Base-by-base conservation (phyloP, 164 flowering plant species). In the Aristolochia californica region DNA sequence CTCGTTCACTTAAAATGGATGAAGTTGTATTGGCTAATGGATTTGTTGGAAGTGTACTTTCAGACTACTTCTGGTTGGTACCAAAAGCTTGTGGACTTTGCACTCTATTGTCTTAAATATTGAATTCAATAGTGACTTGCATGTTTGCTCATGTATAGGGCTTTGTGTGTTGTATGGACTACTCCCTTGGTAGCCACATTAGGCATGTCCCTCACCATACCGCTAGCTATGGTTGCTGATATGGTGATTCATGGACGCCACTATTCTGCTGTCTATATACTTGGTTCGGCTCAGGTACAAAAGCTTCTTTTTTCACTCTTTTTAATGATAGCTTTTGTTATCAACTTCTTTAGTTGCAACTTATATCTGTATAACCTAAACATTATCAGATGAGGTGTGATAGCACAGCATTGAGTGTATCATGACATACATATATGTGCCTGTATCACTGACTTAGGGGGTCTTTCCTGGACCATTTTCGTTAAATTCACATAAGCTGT, bases 11-110 rank as follows among this genome's bases (percentile, higher is more conserved):
- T 22, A 90, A 75, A 71, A 43, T 84, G 78, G 97, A 88, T 54
- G 99, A 94, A 74, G 77, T 83, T 25, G 88, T 94, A 68, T 72
- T 94, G 62, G 96, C 87, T 43, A 94, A 94, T 77, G 93, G 99
- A 30, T 78, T 94, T 44, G 62, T 90, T 58, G 99, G 97, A 73
- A 94, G 97, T 60, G 99, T 94, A 53, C 88, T 94, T 62, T 90
- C 99, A 8, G 99, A 94, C 60, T 94, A 94, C 71, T 83, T 94
- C 59, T 94, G 99, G 99, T 90, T 81, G 45, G 67, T 64, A 25
- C 53, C 14, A 20, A 58, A 27, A 34, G 26, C 12, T 14, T 24
- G 7, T 24, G 55, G 26, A 21, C 13, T 59, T 2, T n/a, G 49
- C 40, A 14, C 23, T 57, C 24, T 53, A 53, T 60, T 38, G 52